Percentiles rank a stretch among this genome's conserved stretches.
Conservation (phyloP, 306 rosid genomes). For the Malus orientalis region DNA sequence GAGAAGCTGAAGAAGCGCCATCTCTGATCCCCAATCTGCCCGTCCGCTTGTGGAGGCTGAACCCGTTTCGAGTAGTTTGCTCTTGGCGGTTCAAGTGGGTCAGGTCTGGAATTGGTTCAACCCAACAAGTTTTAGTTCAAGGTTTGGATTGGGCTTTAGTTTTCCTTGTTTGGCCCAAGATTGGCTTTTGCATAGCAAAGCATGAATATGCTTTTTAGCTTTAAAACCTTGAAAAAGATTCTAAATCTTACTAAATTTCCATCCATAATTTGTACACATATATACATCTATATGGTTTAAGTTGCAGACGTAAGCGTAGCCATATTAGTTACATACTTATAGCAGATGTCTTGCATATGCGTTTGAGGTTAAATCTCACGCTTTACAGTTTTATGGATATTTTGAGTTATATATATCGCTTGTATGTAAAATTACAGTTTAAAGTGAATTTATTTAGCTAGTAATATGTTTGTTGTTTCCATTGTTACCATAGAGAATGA, state of each 20-base stretch:
- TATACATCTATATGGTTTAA: background rate
- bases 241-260: background rate
- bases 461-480: too few species aligned
- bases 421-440: too few species aligned
- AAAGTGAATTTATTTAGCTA: too few species aligned
- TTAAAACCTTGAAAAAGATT: background rate
- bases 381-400: too few species aligned
- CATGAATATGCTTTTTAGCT: background rate
- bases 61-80: background rate
- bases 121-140: too few species aligned
- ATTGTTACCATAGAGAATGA: too few species aligned
- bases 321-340: too few species aligned
- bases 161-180: background rate
- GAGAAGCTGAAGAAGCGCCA: constrained; percentile 41
- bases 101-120: background rate
- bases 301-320: too few species aligned
- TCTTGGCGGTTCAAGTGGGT: background rate
- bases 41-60: background rate
- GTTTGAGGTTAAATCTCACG: too few species aligned
- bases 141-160: background rate
- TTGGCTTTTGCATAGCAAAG: background rate
- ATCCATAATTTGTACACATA: background rate
- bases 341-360: too few species aligned
- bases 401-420: too few species aligned
- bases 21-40: background rate